Evolutionary conservation across 352 stramenopile species (phyloP), one percentile per base, ranked within the genome.

Genomic region (Thalassiosira mediterranea): DNA sequence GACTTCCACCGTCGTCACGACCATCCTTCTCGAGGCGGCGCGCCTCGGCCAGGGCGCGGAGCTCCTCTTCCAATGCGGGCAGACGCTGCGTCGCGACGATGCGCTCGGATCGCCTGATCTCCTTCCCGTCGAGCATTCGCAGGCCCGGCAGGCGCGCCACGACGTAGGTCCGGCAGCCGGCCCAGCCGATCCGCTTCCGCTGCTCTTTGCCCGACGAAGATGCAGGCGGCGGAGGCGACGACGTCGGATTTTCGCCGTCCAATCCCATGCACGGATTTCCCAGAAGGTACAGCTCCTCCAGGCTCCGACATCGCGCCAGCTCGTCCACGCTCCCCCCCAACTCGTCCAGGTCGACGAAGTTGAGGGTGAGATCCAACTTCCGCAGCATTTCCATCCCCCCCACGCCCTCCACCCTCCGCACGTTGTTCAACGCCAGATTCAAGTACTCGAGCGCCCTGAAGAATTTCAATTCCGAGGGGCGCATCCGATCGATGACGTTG

Each of bases 341-440:
- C 29, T 74, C 76, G 77, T 97, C 93, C 63, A 97, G 87, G 69
- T 97, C 92, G 51, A 98, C 90, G 64, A 98, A 98, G 71, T 98
- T 98, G 71, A 98, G 87, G 19, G 95, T 98, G 49, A 98, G 76
- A 77, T 98, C 95, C 15, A 98, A 81, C 48, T 87, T 87, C 44
- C 71, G 72, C 23, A 89, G 58, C 40, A 73, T 87, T 76, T 87
- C 77, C 68, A 83, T 87, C 11, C 77, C 46, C 38, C 83, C 67
- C 3, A 97, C 63, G 0, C 93, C 94, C 77, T 97, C 94, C 64
- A 97, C 96, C 38, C 88, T 94, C 54, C 58, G 82, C 56, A 98
- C 93, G 72, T 98, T 98, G 83, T 98, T 98, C 13, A 98, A 87
- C 25, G 95, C 95, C 52, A 98, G 86, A 79, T 98, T 98, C 25